Evolutionary conservation across 2,329 filamentous ascomycete genomes (phyloP), one percentile per base, ranked within the genome.

Genomic region (Xenoacremonium recifei): DNA sequence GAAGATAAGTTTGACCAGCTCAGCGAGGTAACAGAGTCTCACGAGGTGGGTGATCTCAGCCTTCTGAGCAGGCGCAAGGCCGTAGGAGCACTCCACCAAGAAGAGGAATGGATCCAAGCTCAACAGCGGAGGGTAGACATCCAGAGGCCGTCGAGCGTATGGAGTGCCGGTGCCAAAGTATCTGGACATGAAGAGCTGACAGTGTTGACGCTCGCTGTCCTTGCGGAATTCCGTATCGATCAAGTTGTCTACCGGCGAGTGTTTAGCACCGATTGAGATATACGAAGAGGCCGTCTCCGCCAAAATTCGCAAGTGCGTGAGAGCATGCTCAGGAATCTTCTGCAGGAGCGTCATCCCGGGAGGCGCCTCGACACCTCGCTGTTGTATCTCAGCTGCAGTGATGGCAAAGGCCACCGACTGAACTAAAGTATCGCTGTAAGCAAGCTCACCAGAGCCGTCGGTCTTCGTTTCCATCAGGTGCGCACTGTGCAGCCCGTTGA

Each of bases 221-320:
- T 75, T 71, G 44, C 71, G 71, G 57, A 87, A 88, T 58, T 93
- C 88, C 35, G 68, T 69, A 36, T 80, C 77, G 11, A 87, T 80
- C 45, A 73, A 75, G 48, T 79, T 84, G 6, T 80, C 75, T 1
- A 77, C 75, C 3, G 70, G 72, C 16, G 77, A 73, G 37, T 81
- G 76, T 31, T 92, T 74, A 4, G 82, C 81, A 2, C 89, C 87
- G 44, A 95, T 75, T 2, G 89, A 80, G 40, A 91, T 78, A 63
- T 93, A 97, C 0, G 91, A 91, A 21, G 86, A 80, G 1, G 88
- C 86, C 2, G 91, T 97, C 68, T 96, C 93, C 2, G 89, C 84
- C 18, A 97, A 72, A 20, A 97, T 84, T 36, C 91, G 87, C 20
- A 99, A 74, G 61, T 97, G 90, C 2, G 88, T 93, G 45, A 99